Evolutionary conservation across 352 stramenopile genomes (phyloP), one percentile per base, ranked within the genome.

Genomic region (Phytophthora pinifolia): DNA sequence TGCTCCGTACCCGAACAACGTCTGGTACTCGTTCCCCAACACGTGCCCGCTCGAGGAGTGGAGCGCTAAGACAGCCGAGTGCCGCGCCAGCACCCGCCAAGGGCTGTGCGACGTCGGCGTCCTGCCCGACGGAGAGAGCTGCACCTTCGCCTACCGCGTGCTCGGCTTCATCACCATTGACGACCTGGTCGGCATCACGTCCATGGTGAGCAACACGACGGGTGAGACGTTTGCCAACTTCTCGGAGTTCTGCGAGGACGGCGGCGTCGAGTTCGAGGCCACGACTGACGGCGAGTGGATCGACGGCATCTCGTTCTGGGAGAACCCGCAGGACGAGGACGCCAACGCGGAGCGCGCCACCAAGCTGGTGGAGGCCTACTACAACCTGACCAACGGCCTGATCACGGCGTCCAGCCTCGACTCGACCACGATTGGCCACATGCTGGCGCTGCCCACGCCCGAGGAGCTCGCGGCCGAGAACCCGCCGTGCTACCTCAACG

Each of bases 1-100:
- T 12, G 79, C 75, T 1, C 80, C 76, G 18, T 93, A 93, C 68
- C 79, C 78, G 5, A 73, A 91, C 62, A 83, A 70, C 33, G 66
- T 78, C 31, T 91, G 80, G 83, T 94, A 81, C 65, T 94, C 85
- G 53, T 85, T 88, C 55, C 83, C 85, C 0, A 88, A 92, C 68
- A 71, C 75, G 13, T 90, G 78, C 33, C 74, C 79, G 6, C 65
- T 88, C 0, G 36, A 80, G 34, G 30, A 61, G 25, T 91, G 80
- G 78, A 64, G 46, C 2, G 57, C 54, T 15, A 88, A 86, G 71
- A 69, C 62, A 18, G 45, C 61, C 0, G 64, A 70, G 41, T 88
- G 79, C 58, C 76, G 77, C 35, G 46, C 68, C 1, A 61, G 43
- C 32, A 80, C 64, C 9, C 74, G 69, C 37, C 53, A 72, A 34